Conservation (phyloP, 441 rosid genomes). For the Omphalea diandra region DNA sequence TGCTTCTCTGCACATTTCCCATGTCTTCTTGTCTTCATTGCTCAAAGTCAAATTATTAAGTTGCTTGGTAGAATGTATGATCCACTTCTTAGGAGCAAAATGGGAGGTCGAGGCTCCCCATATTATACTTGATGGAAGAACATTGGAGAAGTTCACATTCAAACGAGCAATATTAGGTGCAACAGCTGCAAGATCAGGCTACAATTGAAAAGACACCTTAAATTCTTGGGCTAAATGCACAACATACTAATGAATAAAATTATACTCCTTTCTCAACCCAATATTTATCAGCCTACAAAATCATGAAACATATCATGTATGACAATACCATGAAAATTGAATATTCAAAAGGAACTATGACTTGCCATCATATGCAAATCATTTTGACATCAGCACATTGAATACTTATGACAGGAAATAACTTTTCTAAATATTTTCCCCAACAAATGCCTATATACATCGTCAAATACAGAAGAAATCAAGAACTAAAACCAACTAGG, state of each 20-base stretch:
- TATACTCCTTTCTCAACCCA: neutral
- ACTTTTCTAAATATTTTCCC: neutral
- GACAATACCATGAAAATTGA: neutral
- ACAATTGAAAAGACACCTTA: conserved; percentile 32
- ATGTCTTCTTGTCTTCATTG: conserved; percentile 51
- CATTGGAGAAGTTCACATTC: conserved; percentile 26
- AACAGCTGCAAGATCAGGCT: conserved; percentile 44
- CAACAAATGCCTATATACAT: neutral
- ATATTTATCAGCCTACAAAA: neutral
- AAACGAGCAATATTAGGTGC: conserved; percentile 23
- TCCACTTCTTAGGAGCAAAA: conserved; percentile 43
- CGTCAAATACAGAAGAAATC: neutral
- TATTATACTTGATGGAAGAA: conserved; percentile 20
- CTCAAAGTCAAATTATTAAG: conserved; percentile 29
- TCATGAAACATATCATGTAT: neutral
- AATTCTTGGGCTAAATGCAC: neutral
- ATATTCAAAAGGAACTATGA: neutral
- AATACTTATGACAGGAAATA: neutral
- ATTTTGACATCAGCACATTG: neutral
- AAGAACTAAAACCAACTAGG: neutral
- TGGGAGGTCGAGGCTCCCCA: conserved; percentile 23
- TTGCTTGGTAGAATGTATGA: conserved; percentile 37
- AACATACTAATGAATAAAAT: neutral
- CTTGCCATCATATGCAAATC: neutral
- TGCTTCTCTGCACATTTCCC: conserved; percentile 79